phyloP scores from a whole-genome alignment of 108 stramenopile species.

The Skeletonema menzelii region DNA sequence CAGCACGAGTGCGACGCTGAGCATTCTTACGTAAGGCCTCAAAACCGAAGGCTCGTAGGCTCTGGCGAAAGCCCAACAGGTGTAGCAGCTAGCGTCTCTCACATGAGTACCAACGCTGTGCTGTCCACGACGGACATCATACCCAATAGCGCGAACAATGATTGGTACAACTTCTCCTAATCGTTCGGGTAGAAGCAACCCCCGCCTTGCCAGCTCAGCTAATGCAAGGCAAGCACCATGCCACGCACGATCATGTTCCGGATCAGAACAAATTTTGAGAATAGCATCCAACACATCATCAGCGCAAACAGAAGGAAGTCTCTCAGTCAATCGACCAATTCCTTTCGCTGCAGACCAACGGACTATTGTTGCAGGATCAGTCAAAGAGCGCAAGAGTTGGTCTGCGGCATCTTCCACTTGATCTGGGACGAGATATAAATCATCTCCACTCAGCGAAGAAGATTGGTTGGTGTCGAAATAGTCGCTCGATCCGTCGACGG shows the following conservation, averaged over 20 bases:
- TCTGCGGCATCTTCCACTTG: constrained; percentile 96
- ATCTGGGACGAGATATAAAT: constrained; percentile 82
- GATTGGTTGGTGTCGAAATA: neutral
- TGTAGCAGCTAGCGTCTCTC: constrained; percentile 98
- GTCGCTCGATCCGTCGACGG: neutral
- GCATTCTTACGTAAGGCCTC: constrained; percentile 62
- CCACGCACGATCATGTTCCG: constrained; percentile 88
- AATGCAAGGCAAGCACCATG: constrained; percentile 97
- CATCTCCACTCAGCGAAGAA: constrained; percentile 3
- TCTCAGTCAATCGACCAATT: constrained; percentile 93
- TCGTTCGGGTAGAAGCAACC: constrained; percentile 89
- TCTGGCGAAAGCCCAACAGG: constrained; percentile 98
- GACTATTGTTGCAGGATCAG: constrained; percentile 92
- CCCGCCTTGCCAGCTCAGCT: constrained; percentile 96
- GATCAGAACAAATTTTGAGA: constrained; percentile 70
- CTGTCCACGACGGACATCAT: constrained; percentile 89
- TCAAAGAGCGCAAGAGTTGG: constrained; percentile 74
- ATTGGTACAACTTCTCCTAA: constrained; percentile 85
- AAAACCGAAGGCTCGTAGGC: constrained; percentile 90
- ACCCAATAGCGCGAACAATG: constrained; percentile 82
- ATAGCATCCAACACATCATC: constrained; percentile 97
- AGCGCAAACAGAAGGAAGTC: constrained; percentile 87
- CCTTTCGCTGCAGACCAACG: constrained; percentile 99
- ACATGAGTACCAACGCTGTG: constrained; percentile 96
- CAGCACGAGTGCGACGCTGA: constrained; percentile 80